These are phyloP conservation scores for Geotrichum restrictum DNA, from an alignment of 1,139 yeast species.

Conservation along the genomic window DNA sequence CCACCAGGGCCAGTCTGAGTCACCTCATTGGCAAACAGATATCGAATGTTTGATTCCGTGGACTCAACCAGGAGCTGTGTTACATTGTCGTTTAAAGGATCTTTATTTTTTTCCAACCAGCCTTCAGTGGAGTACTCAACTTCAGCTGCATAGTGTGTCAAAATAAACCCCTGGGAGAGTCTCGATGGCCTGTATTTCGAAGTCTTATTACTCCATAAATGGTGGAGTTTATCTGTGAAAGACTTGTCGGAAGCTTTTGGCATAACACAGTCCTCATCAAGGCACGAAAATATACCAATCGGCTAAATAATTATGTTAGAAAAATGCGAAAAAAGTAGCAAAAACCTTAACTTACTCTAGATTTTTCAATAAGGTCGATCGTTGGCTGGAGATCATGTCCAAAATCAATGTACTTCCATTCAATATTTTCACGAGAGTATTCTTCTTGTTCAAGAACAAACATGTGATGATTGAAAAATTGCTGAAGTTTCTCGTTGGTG, in stretches of 20 bases:
- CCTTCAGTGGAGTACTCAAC: conserved; percentile 90
- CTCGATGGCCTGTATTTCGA: conserved; percentile 69
- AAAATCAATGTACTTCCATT: conserved; percentile 94
- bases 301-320: conserved; percentile 40
- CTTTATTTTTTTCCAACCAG: conserved; percentile 93
- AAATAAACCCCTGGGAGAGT: conserved; percentile 52
- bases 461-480: conserved; percentile 96
- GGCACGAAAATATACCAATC: conserved; percentile 79
- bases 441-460: conserved; percentile 96
- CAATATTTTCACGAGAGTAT: conserved; percentile 85
- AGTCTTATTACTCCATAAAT: conserved; percentile 56
- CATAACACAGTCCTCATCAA: conserved; percentile 94
- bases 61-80: conserved; percentile 57
- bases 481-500: conserved; percentile 94
- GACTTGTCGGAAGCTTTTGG: conserved; percentile 84
- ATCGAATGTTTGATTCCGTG: conserved; percentile 48
- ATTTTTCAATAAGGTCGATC: conserved; percentile 80
- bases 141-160: conserved; percentile 91
- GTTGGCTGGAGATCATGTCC: conserved; percentile 97
- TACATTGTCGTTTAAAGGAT: conserved; percentile 81
- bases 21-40: conserved; percentile 41
- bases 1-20: conserved; percentile 23
- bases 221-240: conserved; percentile 73
- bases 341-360: conserved; percentile 29
- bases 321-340: neutral